Evolutionary conservation across 2,329 filamentous ascomycete genomes (phyloP).

Genomic region (Sporothrix pseudoabietina): DNA sequence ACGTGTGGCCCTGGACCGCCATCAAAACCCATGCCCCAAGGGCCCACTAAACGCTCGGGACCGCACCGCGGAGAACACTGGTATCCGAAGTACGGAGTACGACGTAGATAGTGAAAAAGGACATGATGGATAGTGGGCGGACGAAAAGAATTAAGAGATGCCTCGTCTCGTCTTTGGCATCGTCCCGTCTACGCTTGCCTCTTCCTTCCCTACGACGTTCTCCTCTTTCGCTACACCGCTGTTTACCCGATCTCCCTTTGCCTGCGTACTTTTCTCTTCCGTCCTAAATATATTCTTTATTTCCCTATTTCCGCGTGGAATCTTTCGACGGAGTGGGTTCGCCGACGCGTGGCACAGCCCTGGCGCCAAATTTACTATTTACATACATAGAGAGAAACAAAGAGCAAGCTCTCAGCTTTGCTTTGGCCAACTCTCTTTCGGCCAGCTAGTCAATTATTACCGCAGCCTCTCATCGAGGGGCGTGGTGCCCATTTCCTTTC

Average conservation of each 20-base stretch:
- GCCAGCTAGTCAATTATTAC: conserved; percentile 6
- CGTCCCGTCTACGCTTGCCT: neutral
- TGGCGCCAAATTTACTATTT: neutral
- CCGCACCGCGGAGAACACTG: neutral
- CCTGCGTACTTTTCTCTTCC: neutral
- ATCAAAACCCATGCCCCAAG: neutral
- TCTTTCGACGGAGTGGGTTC: conserved; percentile 2
- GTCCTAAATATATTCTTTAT: neutral
- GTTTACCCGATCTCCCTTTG: neutral
- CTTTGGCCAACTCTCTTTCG: neutral
- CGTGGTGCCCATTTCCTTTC: neutral
- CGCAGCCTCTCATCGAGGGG: neutral
- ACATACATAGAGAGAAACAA: neutral
- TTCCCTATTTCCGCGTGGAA: neutral
- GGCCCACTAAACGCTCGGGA: conserved; percentile 8
- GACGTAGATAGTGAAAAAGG: neutral
- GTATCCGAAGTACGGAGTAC: neutral
- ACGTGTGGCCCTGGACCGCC: conserved; percentile 7
- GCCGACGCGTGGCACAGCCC: conserved; percentile 1
- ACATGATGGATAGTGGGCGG: neutral
- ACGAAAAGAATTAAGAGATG: neutral
- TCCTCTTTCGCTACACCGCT: conserved; percentile 16
- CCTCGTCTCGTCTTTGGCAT: neutral
- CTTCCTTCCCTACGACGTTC: neutral
- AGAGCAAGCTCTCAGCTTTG: neutral